Percentiles rank a stretch among this genome's conserved stretches.
These are phyloP conservation scores for Golubevia sp. DNA, from an alignment of 1,284 basidiomycete genomes.

Conservation along the genomic window DNA sequence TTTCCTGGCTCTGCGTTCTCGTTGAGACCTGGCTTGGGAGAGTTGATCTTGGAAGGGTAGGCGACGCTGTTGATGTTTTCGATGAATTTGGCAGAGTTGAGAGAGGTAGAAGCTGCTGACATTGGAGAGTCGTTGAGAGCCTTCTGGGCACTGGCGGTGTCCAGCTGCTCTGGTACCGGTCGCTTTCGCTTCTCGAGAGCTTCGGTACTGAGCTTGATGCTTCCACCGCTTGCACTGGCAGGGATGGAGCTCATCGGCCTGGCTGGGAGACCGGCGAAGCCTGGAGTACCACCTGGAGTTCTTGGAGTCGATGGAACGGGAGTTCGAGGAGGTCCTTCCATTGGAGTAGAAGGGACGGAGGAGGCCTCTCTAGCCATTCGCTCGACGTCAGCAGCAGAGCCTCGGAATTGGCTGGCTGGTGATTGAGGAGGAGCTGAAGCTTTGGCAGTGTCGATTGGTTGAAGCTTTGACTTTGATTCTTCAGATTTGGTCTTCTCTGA, in stretches of 20 bases:
- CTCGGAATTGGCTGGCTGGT: conserved; percentile 20
- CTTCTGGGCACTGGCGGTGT: conserved; percentile 8
- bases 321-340: conserved; percentile 29
- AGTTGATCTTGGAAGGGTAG: conserved; percentile 83
- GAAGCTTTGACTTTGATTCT: conserved; percentile 12
- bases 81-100: conserved; percentile 71
- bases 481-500: conserved; percentile 8
- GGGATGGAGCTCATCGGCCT: conserved; percentile 41
- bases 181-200: conserved; percentile 47
- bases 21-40: conserved; percentile 85
- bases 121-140: conserved; percentile 25
- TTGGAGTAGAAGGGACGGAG: conserved; percentile 47
- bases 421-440: conserved; percentile 17
- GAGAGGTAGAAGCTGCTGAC: conserved; percentile 28
- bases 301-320: conserved; percentile 36
- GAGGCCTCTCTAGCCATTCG: conserved; percentile 51
- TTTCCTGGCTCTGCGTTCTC: conserved; percentile 79
- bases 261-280: conserved; percentile 51
- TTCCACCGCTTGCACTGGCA: conserved; percentile 7
- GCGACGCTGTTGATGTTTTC: conserved; percentile 77
- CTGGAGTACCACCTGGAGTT: conserved; percentile 46
- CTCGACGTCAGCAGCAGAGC: conserved; percentile 44
- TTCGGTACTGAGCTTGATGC: conserved; percentile 49
- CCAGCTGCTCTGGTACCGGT: conserved; percentile 5
- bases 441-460: conserved; percentile 16